Conservation (phyloP, 805 yeast genomes). For the Metschnikowia matae region DNA sequence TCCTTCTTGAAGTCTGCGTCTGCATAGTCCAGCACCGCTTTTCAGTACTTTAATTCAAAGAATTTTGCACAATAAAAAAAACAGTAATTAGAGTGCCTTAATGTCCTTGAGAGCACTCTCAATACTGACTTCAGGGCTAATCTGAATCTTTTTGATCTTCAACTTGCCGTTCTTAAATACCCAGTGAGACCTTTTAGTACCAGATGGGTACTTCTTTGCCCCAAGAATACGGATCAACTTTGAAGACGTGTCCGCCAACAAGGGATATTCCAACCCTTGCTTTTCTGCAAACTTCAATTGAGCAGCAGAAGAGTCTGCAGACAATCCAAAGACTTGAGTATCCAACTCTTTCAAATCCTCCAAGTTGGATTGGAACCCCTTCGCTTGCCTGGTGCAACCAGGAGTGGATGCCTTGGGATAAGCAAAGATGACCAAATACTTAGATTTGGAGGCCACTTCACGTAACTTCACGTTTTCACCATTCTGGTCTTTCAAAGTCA, state of each 20-base stretch:
- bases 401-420: slow-evolving; percentile 94
- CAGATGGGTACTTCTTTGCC: slow-evolving; percentile 74
- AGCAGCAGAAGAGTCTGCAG: slow-evolving; percentile 76
- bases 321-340: slow-evolving; percentile 70
- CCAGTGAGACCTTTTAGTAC: slow-evolving; percentile 89
- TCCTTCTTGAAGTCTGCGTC: not conserved
- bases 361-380: slow-evolving; percentile 75
- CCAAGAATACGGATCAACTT: slow-evolving; percentile 71
- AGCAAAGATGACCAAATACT: slow-evolving; percentile 46
- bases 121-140: slow-evolving; percentile 52
- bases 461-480: slow-evolving; percentile 45
- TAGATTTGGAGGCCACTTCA: slow-evolving; percentile 28
- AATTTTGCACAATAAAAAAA: not conserved
- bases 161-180: slow-evolving; percentile 76
- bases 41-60: not conserved
- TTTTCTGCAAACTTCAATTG: slow-evolving; percentile 74
- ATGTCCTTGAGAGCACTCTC: slow-evolving; percentile 51
- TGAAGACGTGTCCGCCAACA: slow-evolving; percentile 72
- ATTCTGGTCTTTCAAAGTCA: slow-evolving; percentile 64
- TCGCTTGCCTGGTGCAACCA: slow-evolving; percentile 94
- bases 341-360: slow-evolving; percentile 45
- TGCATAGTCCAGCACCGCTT: not conserved
- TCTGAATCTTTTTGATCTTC: slow-evolving; percentile 46
- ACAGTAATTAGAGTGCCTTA: not conserved
- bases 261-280: slow-evolving; percentile 66